A percentile compares a stretch with the other conserved stretches of the same genome.
Conservation (phyloP, 2,329 filamentous ascomycete species). For the Pseudogymnoascus sp. region DNA sequence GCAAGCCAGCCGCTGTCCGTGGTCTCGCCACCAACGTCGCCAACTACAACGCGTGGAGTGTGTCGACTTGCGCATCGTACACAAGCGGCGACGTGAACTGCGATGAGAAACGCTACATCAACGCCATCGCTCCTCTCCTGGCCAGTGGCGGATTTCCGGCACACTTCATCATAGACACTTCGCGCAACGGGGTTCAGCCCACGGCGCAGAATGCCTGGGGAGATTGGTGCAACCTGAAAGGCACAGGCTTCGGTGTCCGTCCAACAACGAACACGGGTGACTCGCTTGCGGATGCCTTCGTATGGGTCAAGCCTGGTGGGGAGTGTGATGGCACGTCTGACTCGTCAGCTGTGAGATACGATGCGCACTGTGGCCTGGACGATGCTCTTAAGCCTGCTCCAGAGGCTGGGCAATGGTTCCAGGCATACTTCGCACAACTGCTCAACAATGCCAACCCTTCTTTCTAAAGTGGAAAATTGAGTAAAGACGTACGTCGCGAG, state of each 20-base stretch:
- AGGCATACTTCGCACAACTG: constrained; percentile 51
- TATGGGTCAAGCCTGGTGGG: constrained; percentile 64
- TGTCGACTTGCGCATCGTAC: constrained; percentile 36
- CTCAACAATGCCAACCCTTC: constrained; percentile 49
- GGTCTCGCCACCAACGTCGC: constrained; percentile 50
- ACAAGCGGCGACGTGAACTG: constrained; percentile 40
- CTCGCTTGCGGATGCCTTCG: constrained; percentile 54
- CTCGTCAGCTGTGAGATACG: constrained; percentile 38
- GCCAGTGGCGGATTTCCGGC: constrained; percentile 40
- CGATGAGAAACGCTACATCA: constrained; percentile 46
- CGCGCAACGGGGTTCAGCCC: constrained; percentile 55
- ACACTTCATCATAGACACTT: constrained; percentile 51
- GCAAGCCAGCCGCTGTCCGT: constrained; percentile 39
- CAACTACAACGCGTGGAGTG: constrained; percentile 50
- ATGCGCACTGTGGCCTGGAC: constrained; percentile 42
- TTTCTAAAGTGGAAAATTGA: constrained; percentile 30
- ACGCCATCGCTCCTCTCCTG: constrained; percentile 43
- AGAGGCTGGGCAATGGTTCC: constrained; percentile 60
- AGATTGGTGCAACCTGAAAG: constrained; percentile 61
- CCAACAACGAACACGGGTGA: constrained; percentile 56
- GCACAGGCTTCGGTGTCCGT: constrained; percentile 57
- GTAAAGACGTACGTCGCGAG: neutral
- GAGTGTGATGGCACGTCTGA: constrained; percentile 38
- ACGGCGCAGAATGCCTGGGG: constrained; percentile 50
- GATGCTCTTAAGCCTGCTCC: constrained; percentile 56